Percentiles rank a stretch among this genome's conserved stretches.
Conservation (phyloP, 768 basidiomycete genomes). For the Infundibulicybe gibba region DNA sequence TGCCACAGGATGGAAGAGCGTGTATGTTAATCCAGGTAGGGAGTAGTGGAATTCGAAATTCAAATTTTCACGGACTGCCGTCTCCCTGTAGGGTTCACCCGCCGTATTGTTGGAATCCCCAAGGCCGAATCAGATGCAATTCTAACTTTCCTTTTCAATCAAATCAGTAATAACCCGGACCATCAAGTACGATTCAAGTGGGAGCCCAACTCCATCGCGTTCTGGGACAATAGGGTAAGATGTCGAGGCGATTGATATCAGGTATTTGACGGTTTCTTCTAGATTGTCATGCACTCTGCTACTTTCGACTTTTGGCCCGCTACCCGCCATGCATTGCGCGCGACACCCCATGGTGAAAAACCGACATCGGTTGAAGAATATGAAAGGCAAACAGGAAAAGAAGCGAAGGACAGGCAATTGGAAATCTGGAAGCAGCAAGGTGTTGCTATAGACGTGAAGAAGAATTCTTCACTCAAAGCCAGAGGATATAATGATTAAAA, state of each 20-base stretch:
- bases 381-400: constrained; percentile 56
- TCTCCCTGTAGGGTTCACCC: constrained; percentile 60
- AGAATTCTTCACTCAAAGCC: constrained; percentile 28
- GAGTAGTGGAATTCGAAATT: background rate
- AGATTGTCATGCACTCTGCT: constrained; percentile 76
- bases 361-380: constrained; percentile 77
- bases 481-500: constrained; percentile 61
- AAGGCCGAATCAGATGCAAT: constrained; percentile 80
- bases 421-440: constrained; percentile 73
- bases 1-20: constrained; percentile 78
- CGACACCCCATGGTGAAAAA: constrained; percentile 78
- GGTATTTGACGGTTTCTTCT: background rate
- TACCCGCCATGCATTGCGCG: constrained; percentile 73
- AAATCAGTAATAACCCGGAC: constrained; percentile 67
- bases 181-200: constrained; percentile 77
- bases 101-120: constrained; percentile 73
- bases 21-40: constrained; percentile 77
- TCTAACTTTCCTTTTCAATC: constrained; percentile 65
- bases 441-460: constrained; percentile 30
- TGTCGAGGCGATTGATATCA: background rate
- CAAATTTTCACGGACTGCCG: background rate
- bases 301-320: constrained; percentile 83
- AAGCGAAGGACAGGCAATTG: constrained; percentile 68
- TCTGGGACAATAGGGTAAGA: constrained; percentile 83
- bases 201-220: constrained; percentile 73